Base-by-base conservation (phyloP, 768 basidiomycete species). In the Pulveroboletus sp. region DNA sequence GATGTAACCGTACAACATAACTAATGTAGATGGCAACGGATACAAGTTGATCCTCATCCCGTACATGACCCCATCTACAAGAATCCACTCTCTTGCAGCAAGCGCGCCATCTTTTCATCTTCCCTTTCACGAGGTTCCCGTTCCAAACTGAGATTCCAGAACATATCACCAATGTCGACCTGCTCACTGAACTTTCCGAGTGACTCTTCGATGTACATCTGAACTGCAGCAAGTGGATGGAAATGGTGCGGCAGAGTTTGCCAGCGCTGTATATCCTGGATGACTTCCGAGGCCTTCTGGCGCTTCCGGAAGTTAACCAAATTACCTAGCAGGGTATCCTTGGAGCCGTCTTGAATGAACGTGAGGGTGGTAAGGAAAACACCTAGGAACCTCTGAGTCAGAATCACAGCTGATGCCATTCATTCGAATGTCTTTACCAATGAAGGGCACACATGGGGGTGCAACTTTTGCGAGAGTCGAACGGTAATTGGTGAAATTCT, bases 311-410 rank as follows among this genome's bases (percentile, higher is more conserved):
- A 98, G 72, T 98, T 97, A 71, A 98, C 84, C 55, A 95, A 73
- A 49, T 80, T 78, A 8, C 82, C 86, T 15, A 78, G 78, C 9
- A 96, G 74, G 57, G 77, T 82, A 72, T 98, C 91, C 44, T 87
- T 86, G 62, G 91, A 93, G 8, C 95, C 96, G 59, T 97, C 96
- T 69, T 96, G 92, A 65, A 96, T 95, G 69, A 98, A 97, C n/a
- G 93, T 94, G 54, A 98, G 75, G 7, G 89, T 91, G 6, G 95
- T 94, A 26, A 99, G 80, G 74, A 95, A 97, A 47, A 97, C 89
- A 61, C 96, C 95, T 96, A 58, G 0, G 51, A 9, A 31, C 14
- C 15, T 11, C 37, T 36, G 40, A 40, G 39, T 47, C 41, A 55
- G 53, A 11, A 48, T 39, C 13, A 27, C 11, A 30, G 11, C 21